Percentiles rank a stretch among this genome's conserved stretches.
Evolutionary conservation across 306 rosid genomes (phyloP).

Genomic region (Pyrus bretschneideri): DNA sequence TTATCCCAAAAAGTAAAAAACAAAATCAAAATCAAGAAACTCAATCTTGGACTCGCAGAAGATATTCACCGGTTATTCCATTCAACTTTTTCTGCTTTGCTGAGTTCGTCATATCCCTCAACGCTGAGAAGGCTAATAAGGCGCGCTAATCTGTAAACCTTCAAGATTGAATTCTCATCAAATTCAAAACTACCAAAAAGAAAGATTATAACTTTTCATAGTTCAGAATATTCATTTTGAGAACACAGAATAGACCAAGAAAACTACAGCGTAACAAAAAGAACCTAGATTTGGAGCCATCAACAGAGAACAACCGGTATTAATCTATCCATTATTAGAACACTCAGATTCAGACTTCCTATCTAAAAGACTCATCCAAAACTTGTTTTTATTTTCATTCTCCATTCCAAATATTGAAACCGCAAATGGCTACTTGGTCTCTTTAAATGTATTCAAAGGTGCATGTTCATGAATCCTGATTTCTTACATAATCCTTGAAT

Average conservation of each 20-base stretch:
- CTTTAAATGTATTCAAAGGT: not conserved
- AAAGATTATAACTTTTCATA: not conserved
- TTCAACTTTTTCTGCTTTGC: conserved; percentile 50
- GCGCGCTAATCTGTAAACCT: conserved; percentile 68
- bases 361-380: not conserved
- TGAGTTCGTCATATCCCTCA: conserved; percentile 45
- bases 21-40: not conserved
- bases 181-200: conserved; percentile 5
- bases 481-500: not conserved
- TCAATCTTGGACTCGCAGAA: conserved; percentile 9
- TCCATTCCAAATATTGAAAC: not conserved
- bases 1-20: too few species aligned
- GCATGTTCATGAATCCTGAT: not conserved
- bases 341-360: not conserved
- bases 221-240: not conserved
- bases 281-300: not conserved
- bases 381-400: not conserved
- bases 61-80: conserved; percentile 83
- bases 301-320: not conserved
- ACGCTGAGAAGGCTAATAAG: conserved; percentile 43
- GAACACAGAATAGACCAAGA: not conserved
- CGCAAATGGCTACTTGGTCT: not conserved
- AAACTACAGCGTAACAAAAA: not conserved
- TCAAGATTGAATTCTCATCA: conserved; percentile 31
- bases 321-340: not conserved